These are phyloP conservation scores for Neurospora sp. DNA, from an alignment of 495 filamentous ascomycete genomes.

Conservation along the genomic window DNA sequence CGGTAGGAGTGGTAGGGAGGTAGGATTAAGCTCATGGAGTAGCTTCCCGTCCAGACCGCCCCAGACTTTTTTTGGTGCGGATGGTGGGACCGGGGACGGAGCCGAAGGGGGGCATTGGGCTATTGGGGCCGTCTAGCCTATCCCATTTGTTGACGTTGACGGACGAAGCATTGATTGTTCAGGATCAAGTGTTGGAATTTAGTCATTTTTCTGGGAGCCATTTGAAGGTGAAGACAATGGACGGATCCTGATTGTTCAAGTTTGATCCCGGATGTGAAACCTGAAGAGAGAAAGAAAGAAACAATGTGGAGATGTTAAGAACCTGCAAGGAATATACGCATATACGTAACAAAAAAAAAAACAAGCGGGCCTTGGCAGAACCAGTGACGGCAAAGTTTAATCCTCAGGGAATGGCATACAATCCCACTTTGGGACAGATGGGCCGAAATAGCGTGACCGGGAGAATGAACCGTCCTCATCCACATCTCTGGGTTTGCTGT, in stretches of 20 bases:
- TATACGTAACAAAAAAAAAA: neutral
- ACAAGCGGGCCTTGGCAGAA: neutral
- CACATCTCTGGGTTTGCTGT: neutral
- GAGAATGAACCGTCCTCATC: neutral
- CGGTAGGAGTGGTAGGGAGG: neutral
- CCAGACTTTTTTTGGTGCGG: neutral
- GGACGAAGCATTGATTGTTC: neutral
- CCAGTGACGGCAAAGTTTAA: neutral
- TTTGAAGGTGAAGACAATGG: neutral
- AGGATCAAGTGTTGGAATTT: neutral
- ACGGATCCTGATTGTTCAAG: neutral
- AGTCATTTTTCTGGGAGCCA: neutral
- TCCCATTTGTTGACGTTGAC: neutral
- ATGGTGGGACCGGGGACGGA: neutral
- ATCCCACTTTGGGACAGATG: neutral
- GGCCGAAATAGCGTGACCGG: neutral
- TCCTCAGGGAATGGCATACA: neutral
- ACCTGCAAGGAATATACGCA: no score
- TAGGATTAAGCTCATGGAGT: neutral
- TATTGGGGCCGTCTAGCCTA: neutral
- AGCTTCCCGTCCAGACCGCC: neutral
- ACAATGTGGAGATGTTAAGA: neutral
- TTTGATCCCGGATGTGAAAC: neutral
- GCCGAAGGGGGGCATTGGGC: neutral
- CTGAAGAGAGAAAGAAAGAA: neutral